Evolutionary conservation across 768 basidiomycete genomes (phyloP), one percentile per base, ranked within the genome.

Genomic region (Tulasnella sp.): DNA sequence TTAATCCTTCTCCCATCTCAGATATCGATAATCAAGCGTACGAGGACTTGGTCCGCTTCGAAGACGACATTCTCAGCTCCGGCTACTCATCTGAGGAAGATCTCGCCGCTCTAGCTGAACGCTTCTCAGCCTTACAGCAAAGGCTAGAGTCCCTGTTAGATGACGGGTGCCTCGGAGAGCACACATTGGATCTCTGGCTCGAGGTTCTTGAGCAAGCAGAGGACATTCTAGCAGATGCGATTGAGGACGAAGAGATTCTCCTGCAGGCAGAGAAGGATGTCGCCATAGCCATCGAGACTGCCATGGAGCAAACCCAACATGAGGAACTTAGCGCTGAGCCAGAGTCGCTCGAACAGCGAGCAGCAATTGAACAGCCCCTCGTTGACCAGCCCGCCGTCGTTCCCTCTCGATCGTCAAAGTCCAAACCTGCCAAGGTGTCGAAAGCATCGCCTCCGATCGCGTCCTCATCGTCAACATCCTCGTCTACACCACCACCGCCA

Each of bases 31-130:
- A 31, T 27, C 17, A 24, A 21, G 24, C 49, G 21, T 59, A 49
- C 57, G 27, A 59, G 11, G 57, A 49, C 11, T 46, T 59, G 21
- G 22, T 31, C 45, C 9, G n/a, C 4, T 49, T 59, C 31, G 46
- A 59, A 43, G 46, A 51, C 22, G 25, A 51, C 22, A 24, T 59
- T 42, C 57, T 59, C 17, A n/a, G 19, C 17, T 56, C 21, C 42
- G 25, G n/a, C 34, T 30, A 38, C 19, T 29, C 57, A 10, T 24
- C 29, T 43, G 57, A 49, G 45, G 48, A 49, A 8, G 30, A 38
- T 25, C 17, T 59, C 17, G 19, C 19, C 24, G 12, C 24, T 15
- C 31, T 59, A 10, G 48, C 21, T 17, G 29, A 50, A 9, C 24
- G 45, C 25, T 59, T 19, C 29, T 10, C 4, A 24, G 25, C 19